Evolutionary conservation across 495 filamentous ascomycete genomes (phyloP).

Genomic region (Daldinia caldariorum): DNA sequence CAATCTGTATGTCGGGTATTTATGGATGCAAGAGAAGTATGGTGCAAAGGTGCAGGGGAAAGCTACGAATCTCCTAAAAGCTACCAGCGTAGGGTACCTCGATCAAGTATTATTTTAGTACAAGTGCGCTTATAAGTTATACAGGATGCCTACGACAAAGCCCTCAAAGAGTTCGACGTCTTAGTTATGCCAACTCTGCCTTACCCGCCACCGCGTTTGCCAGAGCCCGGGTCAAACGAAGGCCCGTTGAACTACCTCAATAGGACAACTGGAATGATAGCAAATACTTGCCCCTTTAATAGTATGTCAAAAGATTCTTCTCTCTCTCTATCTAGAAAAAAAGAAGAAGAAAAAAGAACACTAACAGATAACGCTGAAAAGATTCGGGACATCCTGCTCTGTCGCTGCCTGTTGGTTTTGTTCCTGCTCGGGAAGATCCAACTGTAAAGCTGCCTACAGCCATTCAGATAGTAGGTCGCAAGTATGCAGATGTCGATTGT

Average conservation of each 20-base stretch:
- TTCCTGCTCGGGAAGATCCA: conserved; percentile 54
- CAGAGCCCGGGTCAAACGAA: conserved; percentile 32
- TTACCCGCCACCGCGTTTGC: conserved; percentile 42
- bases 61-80: conserved; percentile 46
- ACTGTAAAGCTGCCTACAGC: conserved; percentile 63
- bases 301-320: conserved; percentile 10
- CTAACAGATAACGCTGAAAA: conserved; percentile 10
- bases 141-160: conserved; percentile 56
- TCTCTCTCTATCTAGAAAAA: too few relatives aligned
- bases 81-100: conserved; percentile 23
- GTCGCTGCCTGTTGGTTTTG: conserved; percentile 64
- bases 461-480: conserved; percentile 67
- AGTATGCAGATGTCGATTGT: conserved; percentile 60
- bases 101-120: background rate
- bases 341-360: background rate
- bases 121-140: background rate
- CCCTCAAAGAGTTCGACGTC: conserved; percentile 56
- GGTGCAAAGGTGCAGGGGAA: conserved; percentile 47
- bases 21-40: conserved; percentile 48
- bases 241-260: conserved; percentile 54
- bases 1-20: conserved; percentile 47
- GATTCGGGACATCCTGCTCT: conserved; percentile 67
- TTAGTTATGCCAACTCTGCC: conserved; percentile 60
- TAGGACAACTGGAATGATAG: conserved; percentile 57
- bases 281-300: conserved; percentile 67